A percentile compares a stretch with the other conserved stretches of the same genome.
phyloP scores from a whole-genome alignment of 768 basidiomycete genomes.

The Xerocomus brunneocitrinus region DNA sequence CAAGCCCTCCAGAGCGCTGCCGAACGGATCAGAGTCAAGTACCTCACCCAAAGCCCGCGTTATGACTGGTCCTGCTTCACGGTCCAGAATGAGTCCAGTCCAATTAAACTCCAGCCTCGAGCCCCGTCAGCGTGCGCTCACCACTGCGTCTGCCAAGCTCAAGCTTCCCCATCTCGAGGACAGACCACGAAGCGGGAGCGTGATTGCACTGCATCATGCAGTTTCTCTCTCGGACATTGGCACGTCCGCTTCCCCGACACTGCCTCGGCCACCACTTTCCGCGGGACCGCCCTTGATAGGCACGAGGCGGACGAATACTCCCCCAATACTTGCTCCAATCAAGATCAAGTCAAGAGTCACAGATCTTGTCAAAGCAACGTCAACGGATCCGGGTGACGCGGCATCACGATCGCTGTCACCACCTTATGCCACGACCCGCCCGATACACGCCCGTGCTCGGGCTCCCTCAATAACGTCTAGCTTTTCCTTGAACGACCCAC shows the following conservation, averaged over 20 bases:
- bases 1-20: constrained; percentile 33
- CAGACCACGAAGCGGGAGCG: constrained; percentile 30
- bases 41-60: constrained; percentile 26
- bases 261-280: constrained; percentile 14
- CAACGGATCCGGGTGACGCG: constrained; percentile 17
- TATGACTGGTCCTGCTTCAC: constrained; percentile 30
- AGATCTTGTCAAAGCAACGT: constrained; percentile 35
- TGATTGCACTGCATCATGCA: constrained; percentile 23
- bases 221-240: constrained; percentile 21
- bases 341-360: constrained; percentile 64
- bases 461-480: constrained; percentile 29
- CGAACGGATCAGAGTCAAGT: constrained; percentile 28
- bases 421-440: constrained; percentile 29
- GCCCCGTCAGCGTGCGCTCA: constrained; percentile 30
- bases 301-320: constrained; percentile 10
- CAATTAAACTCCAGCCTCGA: constrained; percentile 16
- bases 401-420: constrained; percentile 39
- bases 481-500: constrained; percentile 23
- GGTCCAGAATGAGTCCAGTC: constrained; percentile 3
- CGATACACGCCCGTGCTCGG: constrained; percentile 24
- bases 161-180: constrained; percentile 29
- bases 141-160: constrained; percentile 20
- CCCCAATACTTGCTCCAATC: constrained; percentile 21
- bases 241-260: constrained; percentile 3
- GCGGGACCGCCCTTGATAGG: constrained; percentile 12